These are phyloP conservation scores for Crucibulum laeve DNA, from an alignment of 768 basidiomycete species.

Conservation along the genomic window DNA sequence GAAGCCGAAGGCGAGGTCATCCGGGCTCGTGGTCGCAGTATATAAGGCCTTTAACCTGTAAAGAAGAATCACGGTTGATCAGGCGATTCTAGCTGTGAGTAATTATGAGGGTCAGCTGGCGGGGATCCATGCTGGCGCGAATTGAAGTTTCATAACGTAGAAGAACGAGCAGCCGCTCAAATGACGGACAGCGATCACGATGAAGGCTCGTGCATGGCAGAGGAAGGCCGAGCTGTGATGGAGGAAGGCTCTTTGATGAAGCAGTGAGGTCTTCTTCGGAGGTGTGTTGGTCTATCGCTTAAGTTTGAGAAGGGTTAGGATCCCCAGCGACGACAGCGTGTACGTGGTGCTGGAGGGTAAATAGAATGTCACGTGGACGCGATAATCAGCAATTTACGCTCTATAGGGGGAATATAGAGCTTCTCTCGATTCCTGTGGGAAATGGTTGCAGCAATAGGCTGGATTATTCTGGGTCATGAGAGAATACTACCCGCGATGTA, in stretches of 20 bases:
- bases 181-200: no score
- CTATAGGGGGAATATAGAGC: no score
- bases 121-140: background rate
- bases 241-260: no score
- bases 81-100: background rate
- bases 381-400: no score
- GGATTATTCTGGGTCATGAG: no score
- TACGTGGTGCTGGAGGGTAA: background rate
- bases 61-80: background rate
- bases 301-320: background rate
- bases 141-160: background rate
- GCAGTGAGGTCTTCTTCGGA: background rate
- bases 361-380: conserved; percentile 1
- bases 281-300: no score
- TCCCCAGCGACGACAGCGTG: conserved; percentile 2
- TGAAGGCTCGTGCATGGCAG: no score
- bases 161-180: conserved; percentile 1
- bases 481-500: no score
- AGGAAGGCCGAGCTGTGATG: no score
- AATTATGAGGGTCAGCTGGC: background rate
- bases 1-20: no score
- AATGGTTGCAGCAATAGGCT: no score
- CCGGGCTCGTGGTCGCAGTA: background rate
- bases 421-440: no score
- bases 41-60: background rate